Evolutionary conservation across 2,329 filamentous ascomycete species (phyloP).

Genomic region (Penicillium nordicum): DNA sequence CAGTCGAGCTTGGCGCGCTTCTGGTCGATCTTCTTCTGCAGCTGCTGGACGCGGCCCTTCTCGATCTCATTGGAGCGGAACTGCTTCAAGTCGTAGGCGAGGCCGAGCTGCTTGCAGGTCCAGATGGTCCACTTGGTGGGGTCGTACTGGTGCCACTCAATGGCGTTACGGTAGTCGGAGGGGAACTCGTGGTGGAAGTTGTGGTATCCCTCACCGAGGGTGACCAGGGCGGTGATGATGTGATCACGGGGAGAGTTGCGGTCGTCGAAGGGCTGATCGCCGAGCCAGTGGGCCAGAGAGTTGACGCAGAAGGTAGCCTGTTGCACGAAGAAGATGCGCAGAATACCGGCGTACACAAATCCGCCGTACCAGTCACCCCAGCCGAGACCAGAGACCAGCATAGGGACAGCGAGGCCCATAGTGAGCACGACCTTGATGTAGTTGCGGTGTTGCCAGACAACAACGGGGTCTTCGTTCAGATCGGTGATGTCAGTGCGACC

Average conservation of each 20-base stretch:
- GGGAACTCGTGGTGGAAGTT: slow-evolving; percentile 97
- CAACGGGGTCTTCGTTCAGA: slow-evolving; percentile 78
- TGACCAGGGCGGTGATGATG: slow-evolving; percentile 78
- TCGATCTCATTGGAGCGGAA: slow-evolving; percentile 91
- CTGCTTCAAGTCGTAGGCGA: slow-evolving; percentile 84
- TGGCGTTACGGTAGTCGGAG: slow-evolving; percentile 88
- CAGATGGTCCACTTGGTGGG: slow-evolving; percentile 89
- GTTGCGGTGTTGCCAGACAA: slow-evolving; percentile 84
- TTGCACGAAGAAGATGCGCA: slow-evolving; percentile 85
- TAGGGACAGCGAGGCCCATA: slow-evolving; percentile 76
- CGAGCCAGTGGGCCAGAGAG: slow-evolving; percentile 85
- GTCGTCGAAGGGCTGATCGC: slow-evolving; percentile 89
- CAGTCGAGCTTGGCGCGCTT: slow-evolving; percentile 79
- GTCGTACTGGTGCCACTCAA: slow-evolving; percentile 88
- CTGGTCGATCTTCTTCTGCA: slow-evolving; percentile 90
- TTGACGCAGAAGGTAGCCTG: slow-evolving; percentile 94
- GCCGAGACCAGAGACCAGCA: slow-evolving; percentile 68
- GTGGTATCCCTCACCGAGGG: slow-evolving; percentile 85
- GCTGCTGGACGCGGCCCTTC: slow-evolving; percentile 82
- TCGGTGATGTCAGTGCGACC: slow-evolving; percentile 86
- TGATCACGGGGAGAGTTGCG: slow-evolving; percentile 88
- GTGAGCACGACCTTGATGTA: slow-evolving; percentile 75
- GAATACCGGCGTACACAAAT: slow-evolving; percentile 79
- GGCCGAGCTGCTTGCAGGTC: slow-evolving; percentile 76
- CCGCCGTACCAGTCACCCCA: slow-evolving; percentile 82